These are phyloP conservation scores for Leishmania tarentolae DNA, from an alignment of 208 protist species.

Conservation along the genomic window DNA sequence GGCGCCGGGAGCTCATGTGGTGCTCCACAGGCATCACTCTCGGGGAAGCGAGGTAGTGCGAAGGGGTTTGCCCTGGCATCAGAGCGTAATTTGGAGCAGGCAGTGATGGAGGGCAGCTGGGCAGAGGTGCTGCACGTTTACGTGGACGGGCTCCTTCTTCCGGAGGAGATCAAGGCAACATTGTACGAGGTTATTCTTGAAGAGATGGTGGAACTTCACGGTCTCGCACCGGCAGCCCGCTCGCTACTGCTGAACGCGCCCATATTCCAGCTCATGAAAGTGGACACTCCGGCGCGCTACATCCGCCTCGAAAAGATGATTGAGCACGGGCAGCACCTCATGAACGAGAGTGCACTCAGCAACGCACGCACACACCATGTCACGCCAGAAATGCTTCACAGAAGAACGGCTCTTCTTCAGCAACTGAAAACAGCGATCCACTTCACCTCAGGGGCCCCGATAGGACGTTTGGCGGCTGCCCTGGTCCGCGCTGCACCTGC, in stretches of 20 bases:
- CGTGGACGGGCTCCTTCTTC: conserved; percentile 64
- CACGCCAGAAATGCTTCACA: conserved; percentile 37
- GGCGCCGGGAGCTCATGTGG: background rate
- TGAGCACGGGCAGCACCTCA: conserved; percentile 34
- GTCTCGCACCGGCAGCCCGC: conserved; percentile 60
- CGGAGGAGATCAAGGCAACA: conserved; percentile 60
- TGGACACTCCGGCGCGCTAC: conserved; percentile 50
- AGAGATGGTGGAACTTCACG: conserved; percentile 72
- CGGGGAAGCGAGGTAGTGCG: background rate
- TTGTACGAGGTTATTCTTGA: conserved; percentile 85
- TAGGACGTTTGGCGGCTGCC: conserved; percentile 49
- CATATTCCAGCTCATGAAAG: conserved; percentile 63
- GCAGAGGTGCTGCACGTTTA: conserved; percentile 69
- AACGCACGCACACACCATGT: conserved; percentile 12
- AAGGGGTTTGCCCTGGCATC: conserved; percentile 22
- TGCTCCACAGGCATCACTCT: conserved; percentile 2
- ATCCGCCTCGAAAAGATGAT: conserved; percentile 68
- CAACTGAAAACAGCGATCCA: conserved; percentile 54
- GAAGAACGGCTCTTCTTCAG: conserved; percentile 48
- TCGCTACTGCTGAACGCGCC: conserved; percentile 81
- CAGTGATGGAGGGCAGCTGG: conserved; percentile 79
- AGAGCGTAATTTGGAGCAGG: conserved; percentile 37
- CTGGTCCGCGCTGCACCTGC: conserved; percentile 27
- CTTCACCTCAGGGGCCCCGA: conserved; percentile 51
- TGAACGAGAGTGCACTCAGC: conserved; percentile 7